Evolutionary conservation across 2,329 filamentous ascomycete species (phyloP), one percentile per base, ranked within the genome.

Genomic region (Pestalotiopsis sp.): DNA sequence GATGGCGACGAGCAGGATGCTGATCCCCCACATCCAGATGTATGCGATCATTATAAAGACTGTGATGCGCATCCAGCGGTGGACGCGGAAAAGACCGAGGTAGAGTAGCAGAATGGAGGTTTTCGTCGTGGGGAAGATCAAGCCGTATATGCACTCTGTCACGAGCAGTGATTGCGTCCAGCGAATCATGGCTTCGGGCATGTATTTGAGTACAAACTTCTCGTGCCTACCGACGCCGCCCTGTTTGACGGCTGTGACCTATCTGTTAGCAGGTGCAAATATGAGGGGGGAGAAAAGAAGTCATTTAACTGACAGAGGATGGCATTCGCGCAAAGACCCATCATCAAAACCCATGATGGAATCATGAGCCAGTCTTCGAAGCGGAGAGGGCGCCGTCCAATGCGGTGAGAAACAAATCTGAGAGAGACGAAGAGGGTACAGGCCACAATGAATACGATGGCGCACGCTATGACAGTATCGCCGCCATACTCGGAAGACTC

Each of bases 21-120:
- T 68, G 4, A 68, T 65, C 5, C 69, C 69, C 70, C 70, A 72
- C 14, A 70, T 41, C 69, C 69, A 71, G 27, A 72, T 71, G 61
- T 69, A 72, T 4, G 63, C 64, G 6, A 72, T 70, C 61, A 72
- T 36, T 27, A 67, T 3, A 66, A 69, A 71, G n/a, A 68, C 66
- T 11, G 69, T 68, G n/a, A 67, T 17, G 39, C 69, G 69, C 38
- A 72, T 68, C 66, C 68, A 68, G 6, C 68, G 70, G 14, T 68
- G 66, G n/a, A 70, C 66, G 45, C 67, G 66, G 41, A 72, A 72
- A 2, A 72, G 60, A 17, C 68, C 66, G 25, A 72, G 61, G 64
- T 70, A 71, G 25, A 72, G 70, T 11, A 71, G 63, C 20, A 72
- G 31, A 49, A 72, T 72, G 6, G 69, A 67, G 17, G 69, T 70